Evolutionary conservation across 1,284 basidiomycete species (phyloP), one percentile per base, ranked within the genome.

Genomic region (Puccinia sorghi): DNA sequence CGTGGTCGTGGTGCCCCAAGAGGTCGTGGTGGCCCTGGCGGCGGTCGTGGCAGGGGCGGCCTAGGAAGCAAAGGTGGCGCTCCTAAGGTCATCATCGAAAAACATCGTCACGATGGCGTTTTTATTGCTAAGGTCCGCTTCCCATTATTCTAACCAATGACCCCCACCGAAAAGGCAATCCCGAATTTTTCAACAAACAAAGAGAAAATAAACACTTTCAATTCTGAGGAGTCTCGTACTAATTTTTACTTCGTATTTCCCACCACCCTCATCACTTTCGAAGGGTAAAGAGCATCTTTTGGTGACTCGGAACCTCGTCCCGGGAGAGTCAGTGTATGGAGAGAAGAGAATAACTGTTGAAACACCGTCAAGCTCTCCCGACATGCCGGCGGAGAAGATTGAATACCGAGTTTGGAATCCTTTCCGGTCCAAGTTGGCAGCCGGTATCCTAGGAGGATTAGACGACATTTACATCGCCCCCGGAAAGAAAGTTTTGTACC

Each of bases 401-500:
- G 96, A 99, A 86, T 99, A 98, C 87, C 89, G 96, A 80, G 97
- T 99, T 48, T 99, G 96, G 96, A 99, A 99, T 87, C 97, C 96
- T 79, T 99, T 99, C 90, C 89, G 97, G 82, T 91, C 90, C 84
- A 99, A 99, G 88, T 87, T 99, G 82, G 97, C 96, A 48, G 96
- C 96, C 56, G 97, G 96, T 87, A 93, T 99, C 74, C 88, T 99
- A 79, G 94, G 94, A 83, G 97, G 96, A 85, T 87, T 99, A 84
- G 96, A 97, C 84, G 87, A 94, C 82, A 94, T 99, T 82, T 94
- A 90, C 87, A 96, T 99, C 84, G 89, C 88, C 80, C 96, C 97
- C 56, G 96, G 97, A 82, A 91, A 91, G 84, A 98, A 97, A 88
- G 96, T 99, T 59, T 87, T 99, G 79, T 99, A 99, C 86, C 90